Evolutionary conservation across 208 protist species (phyloP).

Genomic region (Crithidia expoeki): DNA sequence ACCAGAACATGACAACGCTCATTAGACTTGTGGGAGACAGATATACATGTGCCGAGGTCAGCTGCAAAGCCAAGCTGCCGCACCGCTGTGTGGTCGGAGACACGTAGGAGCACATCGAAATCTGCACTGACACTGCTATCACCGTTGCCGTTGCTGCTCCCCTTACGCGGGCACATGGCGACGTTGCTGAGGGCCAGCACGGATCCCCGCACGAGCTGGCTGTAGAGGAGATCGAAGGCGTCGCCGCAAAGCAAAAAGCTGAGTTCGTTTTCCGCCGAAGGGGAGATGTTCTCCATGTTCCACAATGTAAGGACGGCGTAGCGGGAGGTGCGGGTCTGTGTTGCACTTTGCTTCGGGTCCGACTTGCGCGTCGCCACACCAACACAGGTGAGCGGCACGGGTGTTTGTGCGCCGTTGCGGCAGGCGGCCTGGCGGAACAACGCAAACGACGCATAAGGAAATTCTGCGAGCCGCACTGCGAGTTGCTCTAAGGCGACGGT

Average conservation of each 20-base stretch:
- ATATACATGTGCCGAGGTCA: slow-evolving; percentile 64
- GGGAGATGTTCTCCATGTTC: slow-evolving; percentile 63
- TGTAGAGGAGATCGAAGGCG: slow-evolving; percentile 71
- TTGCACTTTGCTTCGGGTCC: slow-evolving; percentile 60
- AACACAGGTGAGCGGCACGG: slow-evolving; percentile 47
- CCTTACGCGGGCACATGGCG: slow-evolving; percentile 29
- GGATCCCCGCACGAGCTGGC: slow-evolving; percentile 41
- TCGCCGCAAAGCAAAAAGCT: slow-evolving; percentile 60
- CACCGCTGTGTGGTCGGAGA: slow-evolving; percentile 40
- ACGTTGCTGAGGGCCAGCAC: slow-evolving; percentile 67
- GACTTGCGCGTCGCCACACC: slow-evolving; percentile 70
- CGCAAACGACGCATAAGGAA: slow-evolving; percentile 56
- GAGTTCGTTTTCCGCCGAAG: slow-evolving; percentile 45
- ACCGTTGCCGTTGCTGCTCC: background rate
- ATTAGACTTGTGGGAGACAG: slow-evolving; percentile 39
- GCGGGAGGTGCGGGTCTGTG: slow-evolving; percentile 12
- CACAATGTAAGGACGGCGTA: slow-evolving; percentile 72
- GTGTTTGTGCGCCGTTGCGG: slow-evolving; percentile 4
- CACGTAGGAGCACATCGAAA: slow-evolving; percentile 32
- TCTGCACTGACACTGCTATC: background rate
- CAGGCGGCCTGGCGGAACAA: slow-evolving; percentile 18
- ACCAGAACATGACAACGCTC: slow-evolving; percentile 63
- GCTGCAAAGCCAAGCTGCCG: slow-evolving; percentile 68
- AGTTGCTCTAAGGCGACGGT: slow-evolving; percentile 71
- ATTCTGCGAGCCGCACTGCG: slow-evolving; percentile 52